A percentile compares a stretch with the other conserved stretches of the same genome.
phyloP scores from a whole-genome alignment of 352 stramenopile genomes.

The Phytophthora palmivora region DNA sequence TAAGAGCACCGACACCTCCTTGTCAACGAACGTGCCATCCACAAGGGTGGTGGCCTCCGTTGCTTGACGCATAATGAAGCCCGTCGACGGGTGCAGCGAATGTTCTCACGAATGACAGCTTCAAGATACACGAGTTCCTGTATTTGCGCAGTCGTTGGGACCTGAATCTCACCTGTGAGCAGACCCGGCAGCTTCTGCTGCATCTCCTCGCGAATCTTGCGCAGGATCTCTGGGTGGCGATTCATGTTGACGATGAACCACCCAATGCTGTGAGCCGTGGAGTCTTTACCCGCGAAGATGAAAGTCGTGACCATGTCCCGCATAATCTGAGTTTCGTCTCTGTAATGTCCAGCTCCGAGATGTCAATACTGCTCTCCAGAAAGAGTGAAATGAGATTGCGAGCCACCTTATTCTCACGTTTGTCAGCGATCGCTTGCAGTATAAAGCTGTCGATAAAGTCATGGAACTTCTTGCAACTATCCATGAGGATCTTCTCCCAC shows the following conservation, averaged over 20 bases:
- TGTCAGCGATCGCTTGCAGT: background rate
- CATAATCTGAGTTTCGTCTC: constrained; percentile 39
- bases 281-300: constrained; percentile 75
- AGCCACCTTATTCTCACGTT: background rate
- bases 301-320: constrained; percentile 77
- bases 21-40: constrained; percentile 57
- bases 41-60: constrained; percentile 41
- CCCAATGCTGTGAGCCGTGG: constrained; percentile 54
- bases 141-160: constrained; percentile 41
- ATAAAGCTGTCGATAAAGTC: constrained; percentile 16
- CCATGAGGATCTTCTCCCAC: constrained; percentile 9
- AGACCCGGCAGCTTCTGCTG: constrained; percentile 35
- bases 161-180: constrained; percentile 14
- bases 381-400: constrained; percentile 8
- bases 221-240: constrained; percentile 38
- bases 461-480: constrained; percentile 9
- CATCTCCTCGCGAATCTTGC: constrained; percentile 56
- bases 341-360: constrained; percentile 2
- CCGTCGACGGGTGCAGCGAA: constrained; percentile 62
- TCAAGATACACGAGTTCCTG: constrained; percentile 59
- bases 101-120: constrained; percentile 57
- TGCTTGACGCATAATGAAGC: constrained; percentile 49
- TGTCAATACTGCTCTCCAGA: constrained; percentile 1
- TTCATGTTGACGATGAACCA: constrained; percentile 62
- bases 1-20: constrained; percentile 4